phyloP scores from a whole-genome alignment of 768 basidiomycete genomes.

The Lactifluus hygrophoroides region DNA sequence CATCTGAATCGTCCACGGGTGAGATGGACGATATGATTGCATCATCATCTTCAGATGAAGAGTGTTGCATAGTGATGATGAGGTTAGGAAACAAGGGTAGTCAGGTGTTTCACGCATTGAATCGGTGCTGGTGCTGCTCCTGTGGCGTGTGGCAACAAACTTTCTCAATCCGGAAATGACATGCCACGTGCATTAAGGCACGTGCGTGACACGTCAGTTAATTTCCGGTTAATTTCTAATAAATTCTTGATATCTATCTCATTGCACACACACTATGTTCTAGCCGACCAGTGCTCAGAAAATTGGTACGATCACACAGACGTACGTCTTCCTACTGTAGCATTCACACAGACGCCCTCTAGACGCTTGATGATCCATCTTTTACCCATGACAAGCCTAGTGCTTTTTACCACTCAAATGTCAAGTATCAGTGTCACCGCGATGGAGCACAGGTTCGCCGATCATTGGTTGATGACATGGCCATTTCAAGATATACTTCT shows the following conservation, averaged over 20 bases:
- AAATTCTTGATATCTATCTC: not conserved
- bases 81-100: slow-evolving; percentile 1
- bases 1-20: slow-evolving; percentile 59
- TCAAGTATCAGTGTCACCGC: not conserved
- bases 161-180: not conserved
- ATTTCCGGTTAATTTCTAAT: not conserved
- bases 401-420: not conserved
- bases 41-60: slow-evolving; percentile 28
- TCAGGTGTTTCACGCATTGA: not conserved
- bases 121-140: not conserved
- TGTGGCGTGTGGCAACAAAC: not conserved
- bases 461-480: not conserved
- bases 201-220: slow-evolving; percentile 1
- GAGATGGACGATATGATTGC: slow-evolving; percentile 32
- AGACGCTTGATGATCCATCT: not conserved
- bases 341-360: not conserved
- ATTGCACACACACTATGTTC: slow-evolving; percentile 9
- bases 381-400: not conserved
- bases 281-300: not conserved
- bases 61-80: slow-evolving; percentile 2
- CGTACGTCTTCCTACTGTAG: not conserved
- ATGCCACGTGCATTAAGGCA: slow-evolving; percentile 6
- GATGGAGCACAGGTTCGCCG: not conserved
- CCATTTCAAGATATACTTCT: not conserved
- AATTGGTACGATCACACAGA: slow-evolving; percentile 1